Conservation (phyloP, 176 grass and related monocot genomes). For the Chloris gayana region DNA sequence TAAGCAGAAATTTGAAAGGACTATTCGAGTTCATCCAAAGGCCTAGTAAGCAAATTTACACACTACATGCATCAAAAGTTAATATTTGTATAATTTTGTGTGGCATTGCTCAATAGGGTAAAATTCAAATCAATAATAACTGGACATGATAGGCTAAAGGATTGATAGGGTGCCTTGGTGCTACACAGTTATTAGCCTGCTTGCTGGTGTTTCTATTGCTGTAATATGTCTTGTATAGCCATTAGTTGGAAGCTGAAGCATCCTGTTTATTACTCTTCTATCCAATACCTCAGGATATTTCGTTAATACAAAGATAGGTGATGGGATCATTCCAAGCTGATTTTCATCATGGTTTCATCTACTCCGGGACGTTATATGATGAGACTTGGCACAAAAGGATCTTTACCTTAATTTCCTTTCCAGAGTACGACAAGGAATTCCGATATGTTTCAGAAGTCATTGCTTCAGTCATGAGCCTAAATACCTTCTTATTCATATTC, state of each 20-base stretch:
- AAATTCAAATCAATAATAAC: background rate
- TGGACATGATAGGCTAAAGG: background rate
- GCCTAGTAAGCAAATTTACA: no score
- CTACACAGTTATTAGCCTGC: background rate
- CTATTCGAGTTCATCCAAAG: no score
- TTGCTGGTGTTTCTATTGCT: background rate
- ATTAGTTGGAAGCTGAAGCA: no score
- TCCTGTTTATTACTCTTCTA: background rate
- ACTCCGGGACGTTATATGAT: background rate
- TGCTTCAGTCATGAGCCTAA: conserved; percentile 87
- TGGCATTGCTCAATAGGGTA: background rate
- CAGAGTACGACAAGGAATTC: conserved; percentile 62
- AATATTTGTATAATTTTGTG: background rate
- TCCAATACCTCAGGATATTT: background rate
- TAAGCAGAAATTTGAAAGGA: background rate
- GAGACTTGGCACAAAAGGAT: background rate
- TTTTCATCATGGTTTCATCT: conserved; percentile 9
- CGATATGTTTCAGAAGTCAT: conserved; percentile 72
- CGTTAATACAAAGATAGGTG: background rate
- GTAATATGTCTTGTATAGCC: no score
- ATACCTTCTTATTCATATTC: conserved; percentile 83
- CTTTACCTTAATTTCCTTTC: conserved; percentile 86
- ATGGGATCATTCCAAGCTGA: background rate
- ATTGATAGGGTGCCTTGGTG: background rate
- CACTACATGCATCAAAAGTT: no score